A percentile compares a stretch with the other conserved stretches of the same genome.
Conservation (phyloP, 148 eudicot genomes). For the Camellia granthamiana region DNA sequence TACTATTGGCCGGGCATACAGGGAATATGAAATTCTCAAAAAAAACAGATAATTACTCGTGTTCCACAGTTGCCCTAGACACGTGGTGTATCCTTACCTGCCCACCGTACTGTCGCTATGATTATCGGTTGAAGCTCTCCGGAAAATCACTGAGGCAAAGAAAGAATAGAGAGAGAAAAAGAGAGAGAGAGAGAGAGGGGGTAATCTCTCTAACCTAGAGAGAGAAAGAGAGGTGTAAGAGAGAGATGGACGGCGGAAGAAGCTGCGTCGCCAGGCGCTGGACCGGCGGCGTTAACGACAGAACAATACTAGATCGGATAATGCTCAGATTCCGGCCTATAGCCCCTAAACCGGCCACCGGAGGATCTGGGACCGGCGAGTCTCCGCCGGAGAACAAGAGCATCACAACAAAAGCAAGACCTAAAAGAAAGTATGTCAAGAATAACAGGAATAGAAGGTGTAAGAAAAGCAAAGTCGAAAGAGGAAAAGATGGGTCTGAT, state of each 20-base stretch:
- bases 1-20: no score
- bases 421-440: constrained; percentile 53
- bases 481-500: not conserved
- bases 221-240: not conserved
- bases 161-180: not conserved
- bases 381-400: constrained; percentile 13
- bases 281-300: constrained; percentile 1
- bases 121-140: not conserved
- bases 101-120: constrained; percentile 11
- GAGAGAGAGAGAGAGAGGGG: not conserved
- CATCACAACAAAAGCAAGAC: constrained; percentile 7
- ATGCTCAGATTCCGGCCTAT: constrained; percentile 66
- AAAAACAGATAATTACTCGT: no score
- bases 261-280: not conserved
- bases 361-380: constrained; percentile 14
- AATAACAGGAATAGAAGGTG: constrained; percentile 17
- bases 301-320: constrained; percentile 34
- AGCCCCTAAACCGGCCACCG: constrained; percentile 51
- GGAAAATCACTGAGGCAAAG: not conserved
- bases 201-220: not conserved
- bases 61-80: not conserved
- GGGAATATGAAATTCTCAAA: no score
- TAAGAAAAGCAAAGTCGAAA: not conserved
- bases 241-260: constrained; percentile 20
- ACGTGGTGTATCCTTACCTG: constrained; percentile 16